Base-by-base conservation (phyloP, 208 protist species). In the Leptomonas seymouri region DNA sequence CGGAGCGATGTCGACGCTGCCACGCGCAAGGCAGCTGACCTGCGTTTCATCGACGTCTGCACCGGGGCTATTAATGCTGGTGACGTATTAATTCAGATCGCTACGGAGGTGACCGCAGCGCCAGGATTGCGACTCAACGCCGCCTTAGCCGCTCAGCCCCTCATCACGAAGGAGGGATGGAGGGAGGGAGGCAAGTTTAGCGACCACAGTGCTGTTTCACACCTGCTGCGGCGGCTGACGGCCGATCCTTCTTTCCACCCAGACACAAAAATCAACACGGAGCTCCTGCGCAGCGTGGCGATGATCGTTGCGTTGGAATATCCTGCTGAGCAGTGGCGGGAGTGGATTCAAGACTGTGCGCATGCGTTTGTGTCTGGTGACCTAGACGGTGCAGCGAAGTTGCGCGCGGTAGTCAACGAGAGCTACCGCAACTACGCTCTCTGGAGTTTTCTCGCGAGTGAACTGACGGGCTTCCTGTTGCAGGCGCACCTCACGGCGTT, bases 41-140 rank as follows among this genome's bases (percentile, higher is more conserved):
- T 82, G 53, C 50, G 56, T 3, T 67, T 93, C 41, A 65, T 86
- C 5, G 64, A 78, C 18, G 14, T 86, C 30, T 82, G 82, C 41
- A 46, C 53, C 1, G 53, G 50, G 18, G 67, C 81, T 14, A 66
- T 86, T 20, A 93, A 93, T 59, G 75, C 82, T 18, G 87, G 87
- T 11, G 81, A 93, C 67, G 66, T 75, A 0, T 65, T 93, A 30
- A 48, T 82, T 15, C 49, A 79, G 7, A 58, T 92, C 15, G 65
- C 71, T 3, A 53, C 74, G n/a, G 67, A 77, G 21, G 8, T 20
- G 3, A 55, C 64, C 12, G 23, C 46, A 5, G 42, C 73, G 30
- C 60, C 65, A 5, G 71, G 53, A 49, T 16, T 89, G 21, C 80
- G 83, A 11, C 63, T 89, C 15, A 84, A 80, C 42, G 81, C 80